Evolutionary conservation across 768 basidiomycete species (phyloP), one percentile per base, ranked within the genome.

Genomic region (Rhodocollybia butyracea): DNA sequence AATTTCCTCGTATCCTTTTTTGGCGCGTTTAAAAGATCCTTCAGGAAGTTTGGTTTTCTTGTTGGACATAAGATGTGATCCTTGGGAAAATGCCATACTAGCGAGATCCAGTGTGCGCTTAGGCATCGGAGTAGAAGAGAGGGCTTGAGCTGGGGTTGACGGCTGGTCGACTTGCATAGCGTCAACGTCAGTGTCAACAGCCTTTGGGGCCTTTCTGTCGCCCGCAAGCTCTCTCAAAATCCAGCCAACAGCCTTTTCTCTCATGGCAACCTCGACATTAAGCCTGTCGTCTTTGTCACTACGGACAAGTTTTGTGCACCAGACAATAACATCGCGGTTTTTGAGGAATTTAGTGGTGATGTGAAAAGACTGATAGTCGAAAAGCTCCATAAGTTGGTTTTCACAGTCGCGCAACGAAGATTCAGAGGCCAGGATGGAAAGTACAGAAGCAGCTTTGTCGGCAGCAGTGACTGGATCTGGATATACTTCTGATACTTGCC

Each of bases 1-100:
- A 30, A 99, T 95, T 69, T 99, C 97, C 68, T 98, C 97, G 68
- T 91, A 98, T 1, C 97, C 94, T 69, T 99, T 99, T 72, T 89
- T 87, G 17, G 91, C 82, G 43, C 96, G 88, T 73, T 98, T 98
- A 81, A 98, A 95, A 15, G 94, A 97, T 3, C 97, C 97, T 38
- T 97, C 94, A 0, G 97, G 97, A 3, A 98, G 85, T 68, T 95
- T 97, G 74, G 89, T 91, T 74, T 98, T 98, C 73, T 98, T 98
- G 76, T 98, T 98, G 15, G 92, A 92, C 96, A 98, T 99, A 58
- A 98, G 74, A 58, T 98, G 95, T 0, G 92, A 94, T 22, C 95
- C 97, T 64, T 98, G 94, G 43, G 85, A 85, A 73, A 99, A 99
- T n/a, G 91, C 88, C 88, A 98, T 89, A 57, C 84, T 82, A 63